Percentiles rank a stretch among this genome's conserved stretches.
Conservation (phyloP, 192 early-diverging fungal species). For the Umbelopsis ramanniana region DNA sequence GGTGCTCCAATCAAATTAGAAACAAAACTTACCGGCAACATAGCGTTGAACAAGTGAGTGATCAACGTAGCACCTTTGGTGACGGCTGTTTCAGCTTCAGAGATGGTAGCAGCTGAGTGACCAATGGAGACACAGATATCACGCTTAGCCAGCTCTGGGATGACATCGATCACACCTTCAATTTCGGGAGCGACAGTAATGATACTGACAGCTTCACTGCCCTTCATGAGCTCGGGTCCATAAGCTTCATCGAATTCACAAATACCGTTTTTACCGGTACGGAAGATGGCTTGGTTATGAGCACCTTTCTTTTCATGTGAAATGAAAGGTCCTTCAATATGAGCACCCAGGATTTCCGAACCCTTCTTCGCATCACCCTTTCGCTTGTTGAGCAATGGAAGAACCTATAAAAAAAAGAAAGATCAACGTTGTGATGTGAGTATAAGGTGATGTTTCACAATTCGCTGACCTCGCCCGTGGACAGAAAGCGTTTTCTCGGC, state of each 20-base stretch:
- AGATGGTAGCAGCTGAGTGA: constrained; percentile 69
- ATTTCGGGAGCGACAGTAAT: constrained; percentile 84
- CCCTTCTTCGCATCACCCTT: constrained; percentile 63
- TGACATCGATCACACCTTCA: constrained; percentile 67
- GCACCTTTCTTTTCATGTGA: constrained; percentile 72
- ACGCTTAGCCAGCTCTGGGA: constrained; percentile 64
- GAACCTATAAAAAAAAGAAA: constrained; percentile 48
- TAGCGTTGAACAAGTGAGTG: constrained; percentile 88
- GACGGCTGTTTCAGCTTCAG: constrained; percentile 64
- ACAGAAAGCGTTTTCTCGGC: too few species aligned
- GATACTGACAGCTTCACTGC: constrained; percentile 56
- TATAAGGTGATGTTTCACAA: constrained; percentile 15
- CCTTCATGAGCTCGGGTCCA: constrained; percentile 57
- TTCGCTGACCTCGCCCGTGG: too few species aligned
- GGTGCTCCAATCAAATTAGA: too few species aligned
- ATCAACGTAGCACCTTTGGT: constrained; percentile 70
- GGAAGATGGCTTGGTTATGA: constrained; percentile 61
- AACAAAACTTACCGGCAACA: constrained; percentile 66
- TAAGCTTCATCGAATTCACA: constrained; percentile 72
- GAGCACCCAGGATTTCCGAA: constrained; percentile 73
- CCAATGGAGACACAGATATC: constrained; percentile 71
- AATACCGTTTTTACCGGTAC: constrained; percentile 58
- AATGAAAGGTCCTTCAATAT: constrained; percentile 71
- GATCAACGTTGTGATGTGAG: not conserved
- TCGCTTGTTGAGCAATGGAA: constrained; percentile 65